Evolutionary conservation across 345 rosid genomes (phyloP).

Genomic region (Bretschneidera sinensis): DNA sequence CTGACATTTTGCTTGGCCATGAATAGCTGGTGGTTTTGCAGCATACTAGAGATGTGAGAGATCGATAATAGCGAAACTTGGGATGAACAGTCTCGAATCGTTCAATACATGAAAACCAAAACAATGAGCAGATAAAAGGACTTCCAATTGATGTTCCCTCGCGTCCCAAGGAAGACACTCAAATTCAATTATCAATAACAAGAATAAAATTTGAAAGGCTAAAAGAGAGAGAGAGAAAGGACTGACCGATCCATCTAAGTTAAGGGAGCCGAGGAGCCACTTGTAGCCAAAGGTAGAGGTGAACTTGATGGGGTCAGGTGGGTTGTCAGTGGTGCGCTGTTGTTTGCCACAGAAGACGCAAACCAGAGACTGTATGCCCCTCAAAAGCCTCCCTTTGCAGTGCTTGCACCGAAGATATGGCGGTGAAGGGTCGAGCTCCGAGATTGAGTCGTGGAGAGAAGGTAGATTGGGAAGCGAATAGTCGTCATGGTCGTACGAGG

Average conservation of each 20-base stretch:
- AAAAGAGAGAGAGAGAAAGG: neutral
- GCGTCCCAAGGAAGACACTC: too few relatives aligned
- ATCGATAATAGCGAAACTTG: too few relatives aligned
- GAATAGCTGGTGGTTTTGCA: too few relatives aligned
- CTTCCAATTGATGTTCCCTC: too few relatives aligned
- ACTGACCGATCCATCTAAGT: constrained; percentile 76
- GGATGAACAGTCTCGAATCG: too few relatives aligned
- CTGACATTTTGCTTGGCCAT: too few relatives aligned
- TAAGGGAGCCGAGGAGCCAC: constrained; percentile 63
- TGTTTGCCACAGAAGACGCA: constrained; percentile 79
- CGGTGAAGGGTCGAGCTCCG: constrained; percentile 60
- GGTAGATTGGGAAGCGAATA: constrained; percentile 36
- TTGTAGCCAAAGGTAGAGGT: constrained; percentile 51
- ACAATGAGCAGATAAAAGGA: too few relatives aligned
- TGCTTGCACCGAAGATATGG: constrained; percentile 56
- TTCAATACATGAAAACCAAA: too few relatives aligned
- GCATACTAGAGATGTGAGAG: too few relatives aligned
- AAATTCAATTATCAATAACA: too few relatives aligned
- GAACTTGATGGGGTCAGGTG: constrained; percentile 66
- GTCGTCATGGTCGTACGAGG: constrained; percentile 49
- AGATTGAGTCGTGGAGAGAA: constrained; percentile 36
- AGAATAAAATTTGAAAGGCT: too few relatives aligned
- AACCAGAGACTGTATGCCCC: constrained; percentile 51
- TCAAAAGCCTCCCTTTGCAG: constrained; percentile 63
- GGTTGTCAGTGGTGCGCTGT: constrained; percentile 29